These are phyloP conservation scores for Stemphylium vesicarium DNA, from an alignment of 2,329 filamentous ascomycete species.

Conservation along the genomic window DNA sequence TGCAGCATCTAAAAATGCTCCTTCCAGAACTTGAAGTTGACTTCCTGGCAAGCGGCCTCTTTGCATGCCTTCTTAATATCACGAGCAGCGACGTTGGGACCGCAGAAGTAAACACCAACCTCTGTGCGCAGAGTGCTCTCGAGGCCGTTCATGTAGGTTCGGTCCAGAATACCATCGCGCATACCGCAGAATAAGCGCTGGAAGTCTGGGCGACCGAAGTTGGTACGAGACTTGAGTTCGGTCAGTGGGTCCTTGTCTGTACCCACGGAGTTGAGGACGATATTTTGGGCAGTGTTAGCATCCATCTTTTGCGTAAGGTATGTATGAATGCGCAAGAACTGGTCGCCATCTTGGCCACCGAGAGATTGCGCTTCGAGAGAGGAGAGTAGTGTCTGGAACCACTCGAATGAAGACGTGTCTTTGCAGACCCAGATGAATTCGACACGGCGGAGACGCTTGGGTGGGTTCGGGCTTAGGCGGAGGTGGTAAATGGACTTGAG, in stretches of 20 bases:
- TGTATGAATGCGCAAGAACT: slow-evolving; percentile 97
- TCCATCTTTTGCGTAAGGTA: slow-evolving; percentile 95
- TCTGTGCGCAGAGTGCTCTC: slow-evolving; percentile 79
- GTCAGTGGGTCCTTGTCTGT: slow-evolving; percentile 88
- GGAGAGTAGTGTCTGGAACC: slow-evolving; percentile 94
- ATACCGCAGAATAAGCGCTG: slow-evolving; percentile 78
- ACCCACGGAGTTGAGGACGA: slow-evolving; percentile 94
- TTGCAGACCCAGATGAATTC: slow-evolving; percentile 99
- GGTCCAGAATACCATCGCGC: slow-evolving; percentile 84
- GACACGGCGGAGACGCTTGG: slow-evolving; percentile 85
- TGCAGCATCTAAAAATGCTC: slow-evolving; percentile 68
- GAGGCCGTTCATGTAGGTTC: slow-evolving; percentile 82
- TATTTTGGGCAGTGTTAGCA: slow-evolving; percentile 91
- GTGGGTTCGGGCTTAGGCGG: slow-evolving; percentile 86
- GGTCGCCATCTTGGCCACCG: slow-evolving; percentile 66
- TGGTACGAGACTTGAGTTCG: slow-evolving; percentile 85
- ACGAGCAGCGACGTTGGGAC: slow-evolving; percentile 79
- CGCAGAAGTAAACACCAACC: slow-evolving; percentile 97
- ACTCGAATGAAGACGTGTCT: slow-evolving; percentile 94
- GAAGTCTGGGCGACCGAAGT: slow-evolving; percentile 95
- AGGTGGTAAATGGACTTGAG: slow-evolving; percentile 99
- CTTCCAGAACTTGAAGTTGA: slow-evolving; percentile 98
- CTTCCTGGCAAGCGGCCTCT: slow-evolving; percentile 73
- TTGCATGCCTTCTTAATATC: slow-evolving; percentile 85
- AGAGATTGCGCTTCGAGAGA: slow-evolving; percentile 87